Conservation (phyloP, 2,329 filamentous ascomycete species). For the Paraconiothyrium sp. region DNA sequence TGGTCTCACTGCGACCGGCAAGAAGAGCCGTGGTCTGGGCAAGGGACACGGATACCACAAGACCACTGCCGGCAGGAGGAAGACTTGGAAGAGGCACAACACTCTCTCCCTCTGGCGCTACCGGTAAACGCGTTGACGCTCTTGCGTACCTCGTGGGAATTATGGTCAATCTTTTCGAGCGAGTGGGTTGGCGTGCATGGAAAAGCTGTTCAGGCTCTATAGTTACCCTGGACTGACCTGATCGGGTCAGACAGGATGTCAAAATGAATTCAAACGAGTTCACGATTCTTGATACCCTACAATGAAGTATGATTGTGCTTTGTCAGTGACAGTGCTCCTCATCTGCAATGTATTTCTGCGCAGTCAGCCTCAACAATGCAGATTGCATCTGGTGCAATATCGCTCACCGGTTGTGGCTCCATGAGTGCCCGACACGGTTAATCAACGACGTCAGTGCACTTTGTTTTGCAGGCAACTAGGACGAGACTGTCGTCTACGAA, state of each 20-base stretch:
- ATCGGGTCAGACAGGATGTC: conserved; percentile 34
- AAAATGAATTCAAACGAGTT: conserved; percentile 44
- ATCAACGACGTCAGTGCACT: conserved; percentile 17
- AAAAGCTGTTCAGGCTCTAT: conserved; percentile 46
- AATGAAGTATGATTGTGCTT: conserved; percentile 2
- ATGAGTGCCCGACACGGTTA: conserved; percentile 12
- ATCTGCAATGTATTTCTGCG: not conserved
- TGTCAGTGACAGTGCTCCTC: not conserved
- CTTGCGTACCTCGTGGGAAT: conserved; percentile 40
- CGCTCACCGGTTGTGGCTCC: conserved; percentile 17
- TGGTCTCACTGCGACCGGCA: conserved; percentile 97
- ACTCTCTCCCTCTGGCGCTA: conserved; percentile 99
- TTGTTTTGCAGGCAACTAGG: conserved; percentile 2
- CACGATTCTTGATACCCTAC: conserved; percentile 35
- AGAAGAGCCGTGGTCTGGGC: conserved; percentile 99
- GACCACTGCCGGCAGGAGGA: conserved; percentile 94
- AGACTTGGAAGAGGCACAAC: conserved; percentile 99
- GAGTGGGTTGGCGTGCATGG: conserved; percentile 47
- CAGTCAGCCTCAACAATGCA: not conserved
- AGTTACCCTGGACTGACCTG: conserved; percentile 35
- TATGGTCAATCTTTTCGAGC: conserved; percentile 43
- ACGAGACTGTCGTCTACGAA: not conserved
- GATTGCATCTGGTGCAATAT: conserved; percentile 3
- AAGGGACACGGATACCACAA: conserved; percentile 99
- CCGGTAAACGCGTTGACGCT: conserved; percentile 69